phyloP scores from a whole-genome alignment of 495 filamentous ascomycete species.

The Penicillium odoratum region DNA sequence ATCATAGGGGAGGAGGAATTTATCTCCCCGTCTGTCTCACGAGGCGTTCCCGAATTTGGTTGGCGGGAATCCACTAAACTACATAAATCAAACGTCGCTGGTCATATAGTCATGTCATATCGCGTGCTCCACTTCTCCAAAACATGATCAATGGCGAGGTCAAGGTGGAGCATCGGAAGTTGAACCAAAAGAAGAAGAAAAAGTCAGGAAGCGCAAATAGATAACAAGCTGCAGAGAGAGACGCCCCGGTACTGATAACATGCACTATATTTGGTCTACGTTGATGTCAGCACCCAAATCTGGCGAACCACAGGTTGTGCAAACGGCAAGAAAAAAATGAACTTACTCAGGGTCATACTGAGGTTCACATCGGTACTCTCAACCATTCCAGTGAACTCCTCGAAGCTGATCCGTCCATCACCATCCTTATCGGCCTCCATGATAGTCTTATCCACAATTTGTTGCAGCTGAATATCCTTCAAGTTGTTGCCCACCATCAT shows the following conservation, averaged over 20 bases:
- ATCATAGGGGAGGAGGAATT: not conserved
- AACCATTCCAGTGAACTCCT: slow-evolving; percentile 98
- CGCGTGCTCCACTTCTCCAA: slow-evolving; percentile 1
- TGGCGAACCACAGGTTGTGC: not conserved
- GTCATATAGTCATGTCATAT: slow-evolving; percentile 35
- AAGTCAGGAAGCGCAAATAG: slow-evolving; percentile 4
- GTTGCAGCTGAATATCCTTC: slow-evolving; percentile 98
- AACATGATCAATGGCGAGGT: not conserved
- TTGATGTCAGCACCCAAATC: slow-evolving; percentile 23
- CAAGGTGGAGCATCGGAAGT: not conserved
- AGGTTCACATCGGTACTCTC: slow-evolving; percentile 96
- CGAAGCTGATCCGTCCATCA: slow-evolving; percentile 98
- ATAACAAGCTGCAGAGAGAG: not conserved
- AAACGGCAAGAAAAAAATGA: not conserved
- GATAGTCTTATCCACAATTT: slow-evolving; percentile 96
- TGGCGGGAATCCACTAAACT: slow-evolving; percentile 22
- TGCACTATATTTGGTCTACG: slow-evolving; percentile 36
- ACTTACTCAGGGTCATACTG: slow-evolving; percentile 96
- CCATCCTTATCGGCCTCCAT: slow-evolving; percentile 97
- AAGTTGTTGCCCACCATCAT: slow-evolving; percentile 99
- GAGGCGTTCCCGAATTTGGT: slow-evolving; percentile 9
- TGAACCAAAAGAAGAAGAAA: slow-evolving; percentile 3
- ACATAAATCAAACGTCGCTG: slow-evolving; percentile 30
- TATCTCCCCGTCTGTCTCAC: slow-evolving; percentile 6
- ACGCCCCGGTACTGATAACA: not conserved